phyloP scores from a whole-genome alignment of 805 yeast species.

The Metschnikowia reukaufii region DNA sequence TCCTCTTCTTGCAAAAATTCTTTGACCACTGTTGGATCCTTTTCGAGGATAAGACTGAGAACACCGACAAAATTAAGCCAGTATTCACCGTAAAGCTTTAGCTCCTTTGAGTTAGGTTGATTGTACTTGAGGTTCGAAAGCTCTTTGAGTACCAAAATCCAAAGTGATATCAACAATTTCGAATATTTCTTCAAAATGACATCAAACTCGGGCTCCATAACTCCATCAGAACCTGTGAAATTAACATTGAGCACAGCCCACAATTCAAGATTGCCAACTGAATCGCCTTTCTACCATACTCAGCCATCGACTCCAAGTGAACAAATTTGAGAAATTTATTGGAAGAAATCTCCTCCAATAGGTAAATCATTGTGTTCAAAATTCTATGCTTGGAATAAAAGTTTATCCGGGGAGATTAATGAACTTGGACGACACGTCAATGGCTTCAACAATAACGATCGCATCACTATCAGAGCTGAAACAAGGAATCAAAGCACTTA shows the following conservation, averaged over 20 bases:
- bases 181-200: slow-evolving; percentile 56
- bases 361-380: slow-evolving; percentile 59
- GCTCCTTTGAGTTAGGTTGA: slow-evolving; percentile 39
- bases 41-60: slow-evolving; percentile 61
- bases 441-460: slow-evolving; percentile 71
- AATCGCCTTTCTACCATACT: slow-evolving; percentile 48
- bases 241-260: slow-evolving; percentile 64
- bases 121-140: slow-evolving; percentile 65
- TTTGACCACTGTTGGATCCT: slow-evolving; percentile 45
- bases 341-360: slow-evolving; percentile 60
- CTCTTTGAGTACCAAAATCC: slow-evolving; percentile 77
- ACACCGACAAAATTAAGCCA: slow-evolving; percentile 84
- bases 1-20: slow-evolving; percentile 56
- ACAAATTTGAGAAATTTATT: slow-evolving; percentile 51
- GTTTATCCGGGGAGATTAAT: slow-evolving; percentile 48
- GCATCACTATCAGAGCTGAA: slow-evolving; percentile 74
- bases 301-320: slow-evolving; percentile 49
- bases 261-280: slow-evolving; percentile 64
- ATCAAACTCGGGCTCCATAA: slow-evolving; percentile 45
- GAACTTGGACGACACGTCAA: slow-evolving; percentile 74
- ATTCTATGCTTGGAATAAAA: slow-evolving; percentile 50
- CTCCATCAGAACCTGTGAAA: slow-evolving; percentile 19
- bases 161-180: slow-evolving; percentile 63
- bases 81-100: slow-evolving; percentile 52
- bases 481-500: slow-evolving; percentile 86